Conservation (phyloP, 495 filamentous ascomycete species). For the Terfezia claveryi region DNA sequence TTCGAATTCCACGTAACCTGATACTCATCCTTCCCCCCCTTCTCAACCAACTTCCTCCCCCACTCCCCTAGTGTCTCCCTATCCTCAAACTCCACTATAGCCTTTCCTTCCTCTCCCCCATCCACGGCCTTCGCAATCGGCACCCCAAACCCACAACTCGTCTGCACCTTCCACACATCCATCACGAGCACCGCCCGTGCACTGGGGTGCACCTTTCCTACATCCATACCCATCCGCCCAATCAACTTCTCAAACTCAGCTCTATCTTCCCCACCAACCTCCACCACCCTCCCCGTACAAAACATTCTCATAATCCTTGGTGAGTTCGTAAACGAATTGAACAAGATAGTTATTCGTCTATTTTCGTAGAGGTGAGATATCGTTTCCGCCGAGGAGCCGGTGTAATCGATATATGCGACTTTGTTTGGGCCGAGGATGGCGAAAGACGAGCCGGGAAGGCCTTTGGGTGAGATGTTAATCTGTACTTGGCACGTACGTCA, state of each 20-base stretch:
- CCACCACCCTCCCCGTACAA: slow-evolving; percentile 42
- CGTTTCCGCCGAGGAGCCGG: slow-evolving; percentile 49
- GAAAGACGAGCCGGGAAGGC: slow-evolving; percentile 32
- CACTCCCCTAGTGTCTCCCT: slow-evolving; percentile 24
- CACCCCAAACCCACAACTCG: slow-evolving; percentile 35
- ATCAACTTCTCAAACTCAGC: slow-evolving; percentile 27
- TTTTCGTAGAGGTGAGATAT: slow-evolving; percentile 55
- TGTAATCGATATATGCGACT: slow-evolving; percentile 50
- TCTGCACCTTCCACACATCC: slow-evolving; percentile 43
- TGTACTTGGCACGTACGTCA: not conserved
- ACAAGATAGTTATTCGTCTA: slow-evolving; percentile 47
- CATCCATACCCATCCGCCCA: slow-evolving; percentile 19
- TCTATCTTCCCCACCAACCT: slow-evolving; percentile 23
- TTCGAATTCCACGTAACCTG: slow-evolving; percentile 26
- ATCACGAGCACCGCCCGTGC: slow-evolving; percentile 41
- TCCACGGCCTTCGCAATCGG: slow-evolving; percentile 19
- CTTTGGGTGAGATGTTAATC: slow-evolving; percentile 54
- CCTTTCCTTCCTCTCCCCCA: not conserved
- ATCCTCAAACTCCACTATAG: slow-evolving; percentile 15
- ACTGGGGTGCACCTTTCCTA: slow-evolving; percentile 16
- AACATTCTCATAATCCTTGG: slow-evolving; percentile 53
- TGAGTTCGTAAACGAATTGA: slow-evolving; percentile 39
- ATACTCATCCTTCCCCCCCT: slow-evolving; percentile 25
- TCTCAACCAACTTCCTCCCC: slow-evolving; percentile 22
- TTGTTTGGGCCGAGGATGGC: slow-evolving; percentile 33